Evolutionary conservation across 495 filamentous ascomycete species (phyloP).

Genomic region (Bryoglossum gracile): DNA sequence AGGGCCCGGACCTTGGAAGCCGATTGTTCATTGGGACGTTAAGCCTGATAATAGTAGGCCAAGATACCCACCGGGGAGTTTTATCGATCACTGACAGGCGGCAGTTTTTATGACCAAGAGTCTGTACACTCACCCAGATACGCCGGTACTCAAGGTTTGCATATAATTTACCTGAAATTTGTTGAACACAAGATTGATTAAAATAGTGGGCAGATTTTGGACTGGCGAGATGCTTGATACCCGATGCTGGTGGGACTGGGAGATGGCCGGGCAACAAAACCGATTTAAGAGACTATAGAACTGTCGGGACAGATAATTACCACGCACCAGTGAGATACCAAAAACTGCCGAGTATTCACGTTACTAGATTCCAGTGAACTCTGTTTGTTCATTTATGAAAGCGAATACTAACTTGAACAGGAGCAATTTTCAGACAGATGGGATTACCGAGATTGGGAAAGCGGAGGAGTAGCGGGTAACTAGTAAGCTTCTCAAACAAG

Average conservation of each 20-base stretch:
- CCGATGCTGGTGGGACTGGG: not conserved
- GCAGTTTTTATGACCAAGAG: not conserved
- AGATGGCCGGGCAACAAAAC: not conserved
- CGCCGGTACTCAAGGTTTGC: not conserved
- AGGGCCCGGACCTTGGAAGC: not conserved
- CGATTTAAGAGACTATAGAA: not conserved
- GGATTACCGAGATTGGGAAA: not conserved
- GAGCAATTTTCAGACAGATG: constrained; percentile 1
- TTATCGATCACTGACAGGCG: not conserved
- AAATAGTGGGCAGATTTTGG: not conserved
- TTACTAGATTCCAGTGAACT: no score
- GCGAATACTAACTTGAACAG: not conserved
- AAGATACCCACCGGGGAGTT: not conserved
- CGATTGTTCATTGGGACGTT: not conserved
- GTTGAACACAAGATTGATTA: not conserved
- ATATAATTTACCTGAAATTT: not conserved
- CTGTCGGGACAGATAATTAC: not conserved
- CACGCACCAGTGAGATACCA: not conserved
- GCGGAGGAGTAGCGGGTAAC: not conserved
- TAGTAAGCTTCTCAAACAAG: not conserved
- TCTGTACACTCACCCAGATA: not conserved
- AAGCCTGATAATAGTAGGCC: not conserved
- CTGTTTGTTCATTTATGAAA: not conserved
- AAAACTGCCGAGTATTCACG: not conserved
- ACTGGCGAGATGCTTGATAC: not conserved